A percentile compares a stretch with the other conserved stretches of the same genome.
These are phyloP conservation scores for Saitozyma sp. DNA, from an alignment of 768 basidiomycete genomes.

Conservation along the genomic window DNA sequence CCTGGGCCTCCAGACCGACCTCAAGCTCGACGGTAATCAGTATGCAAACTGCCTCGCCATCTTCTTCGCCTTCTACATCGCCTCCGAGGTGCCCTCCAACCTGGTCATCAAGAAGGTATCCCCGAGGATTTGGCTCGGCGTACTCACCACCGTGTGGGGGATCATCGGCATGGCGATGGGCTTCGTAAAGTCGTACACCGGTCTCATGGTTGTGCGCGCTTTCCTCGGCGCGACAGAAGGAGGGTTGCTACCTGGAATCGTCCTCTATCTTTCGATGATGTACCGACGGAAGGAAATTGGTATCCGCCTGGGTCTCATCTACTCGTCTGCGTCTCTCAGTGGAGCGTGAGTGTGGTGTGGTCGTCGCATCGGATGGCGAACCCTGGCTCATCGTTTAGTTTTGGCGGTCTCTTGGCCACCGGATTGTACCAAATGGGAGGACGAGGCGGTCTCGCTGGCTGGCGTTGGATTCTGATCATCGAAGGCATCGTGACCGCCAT, in stretches of 20 bases:
- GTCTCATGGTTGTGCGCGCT: constrained; percentile 36
- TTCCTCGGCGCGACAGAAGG: constrained; percentile 39
- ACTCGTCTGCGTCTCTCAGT: constrained; percentile 23
- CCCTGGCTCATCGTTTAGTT: neutral
- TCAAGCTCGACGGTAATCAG: constrained; percentile 18
- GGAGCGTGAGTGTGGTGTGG: constrained; percentile 27
- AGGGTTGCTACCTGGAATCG: constrained; percentile 39
- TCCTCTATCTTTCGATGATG: constrained; percentile 32
- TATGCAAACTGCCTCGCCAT: constrained; percentile 33
- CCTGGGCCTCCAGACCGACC: constrained; percentile 21
- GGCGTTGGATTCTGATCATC: constrained; percentile 43
- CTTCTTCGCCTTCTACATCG: constrained; percentile 43
- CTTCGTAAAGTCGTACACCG: constrained; percentile 26
- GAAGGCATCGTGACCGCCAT: constrained; percentile 33
- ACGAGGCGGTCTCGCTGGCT: constrained; percentile 21
- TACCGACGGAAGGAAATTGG: constrained; percentile 38
- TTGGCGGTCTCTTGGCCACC: constrained; percentile 14
- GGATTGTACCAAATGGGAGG: constrained; percentile 29
- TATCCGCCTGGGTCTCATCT: constrained; percentile 34
- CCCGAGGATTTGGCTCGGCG: constrained; percentile 31
- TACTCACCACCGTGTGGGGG: constrained; percentile 36
- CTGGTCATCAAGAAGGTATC: constrained; percentile 29
- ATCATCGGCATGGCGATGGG: constrained; percentile 42
- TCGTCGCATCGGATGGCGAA: neutral
- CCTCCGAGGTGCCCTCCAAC: constrained; percentile 35